These are phyloP conservation scores for Hypomyces perniciosus DNA, from an alignment of 2,329 filamentous ascomycete genomes.

Conservation along the genomic window DNA sequence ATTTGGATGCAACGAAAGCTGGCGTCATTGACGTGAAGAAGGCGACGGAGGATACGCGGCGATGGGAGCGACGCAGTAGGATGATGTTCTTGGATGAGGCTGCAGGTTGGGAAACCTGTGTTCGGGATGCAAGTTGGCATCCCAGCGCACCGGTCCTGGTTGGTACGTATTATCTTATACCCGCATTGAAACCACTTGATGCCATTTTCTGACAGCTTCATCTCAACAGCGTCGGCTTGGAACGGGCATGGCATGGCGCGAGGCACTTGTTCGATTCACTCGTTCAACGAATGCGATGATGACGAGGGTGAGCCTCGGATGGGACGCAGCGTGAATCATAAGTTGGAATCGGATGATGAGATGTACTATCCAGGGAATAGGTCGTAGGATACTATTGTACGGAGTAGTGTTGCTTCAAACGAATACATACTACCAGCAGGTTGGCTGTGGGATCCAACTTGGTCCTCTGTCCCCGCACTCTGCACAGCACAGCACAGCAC, in stretches of 20 bases:
- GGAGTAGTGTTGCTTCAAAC: too few relatives aligned
- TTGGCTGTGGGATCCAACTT: too few relatives aligned
- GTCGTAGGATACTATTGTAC: too few relatives aligned
- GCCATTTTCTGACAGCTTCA: neutral
- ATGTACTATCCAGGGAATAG: constrained; percentile 13
- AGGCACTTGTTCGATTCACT: constrained; percentile 73
- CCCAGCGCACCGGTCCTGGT: constrained; percentile 75
- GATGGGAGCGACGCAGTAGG: constrained; percentile 47
- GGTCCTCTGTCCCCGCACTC: too few relatives aligned
- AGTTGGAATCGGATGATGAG: constrained; percentile 39
- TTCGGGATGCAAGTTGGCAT: constrained; percentile 88
- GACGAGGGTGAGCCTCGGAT: constrained; percentile 58
- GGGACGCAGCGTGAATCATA: constrained; percentile 54
- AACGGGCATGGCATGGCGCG: constrained; percentile 68
- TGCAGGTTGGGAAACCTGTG: constrained; percentile 65
- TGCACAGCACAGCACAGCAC: too few relatives aligned
- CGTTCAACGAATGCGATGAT: constrained; percentile 62
- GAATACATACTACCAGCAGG: too few relatives aligned
- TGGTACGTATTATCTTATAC: constrained; percentile 35
- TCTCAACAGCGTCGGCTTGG: constrained; percentile 64
- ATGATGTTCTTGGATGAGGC: constrained; percentile 49
- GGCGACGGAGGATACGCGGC: constrained; percentile 59
- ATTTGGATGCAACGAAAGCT: constrained; percentile 81
- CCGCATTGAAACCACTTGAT: too few relatives aligned
- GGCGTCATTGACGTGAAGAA: constrained; percentile 69